phyloP scores from a whole-genome alignment of 2,329 filamentous ascomycete genomes.

The Colletotrichum sansevieriae region DNA sequence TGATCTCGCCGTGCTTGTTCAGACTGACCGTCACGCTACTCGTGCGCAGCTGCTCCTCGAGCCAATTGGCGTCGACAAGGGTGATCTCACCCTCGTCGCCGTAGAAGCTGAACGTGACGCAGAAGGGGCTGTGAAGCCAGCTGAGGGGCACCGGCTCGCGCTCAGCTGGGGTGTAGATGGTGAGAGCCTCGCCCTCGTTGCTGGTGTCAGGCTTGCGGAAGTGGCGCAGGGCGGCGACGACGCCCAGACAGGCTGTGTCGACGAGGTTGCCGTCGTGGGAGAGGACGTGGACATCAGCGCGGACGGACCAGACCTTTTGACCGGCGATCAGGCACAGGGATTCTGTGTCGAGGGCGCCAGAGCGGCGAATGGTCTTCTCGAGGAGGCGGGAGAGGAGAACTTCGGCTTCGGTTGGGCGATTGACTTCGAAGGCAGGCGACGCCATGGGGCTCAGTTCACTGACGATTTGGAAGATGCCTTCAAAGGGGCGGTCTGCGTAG shows the following conservation, averaged over 20 bases:
- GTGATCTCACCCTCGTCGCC: slow-evolving; percentile 78
- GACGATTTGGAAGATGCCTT: slow-evolving; percentile 93
- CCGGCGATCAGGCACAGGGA: slow-evolving; percentile 94
- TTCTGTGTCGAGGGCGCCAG: slow-evolving; percentile 93
- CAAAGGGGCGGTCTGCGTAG: slow-evolving; percentile 89
- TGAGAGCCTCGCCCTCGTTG: slow-evolving; percentile 86
- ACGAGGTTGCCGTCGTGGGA: slow-evolving; percentile 92
- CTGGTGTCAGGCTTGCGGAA: slow-evolving; percentile 92
- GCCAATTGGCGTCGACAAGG: slow-evolving; percentile 77
- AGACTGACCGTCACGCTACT: slow-evolving; percentile 85
- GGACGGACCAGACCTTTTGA: slow-evolving; percentile 90
- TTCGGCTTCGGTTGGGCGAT: slow-evolving; percentile 86
- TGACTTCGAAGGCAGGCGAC: slow-evolving; percentile 89
- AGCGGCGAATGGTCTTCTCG: slow-evolving; percentile 94
- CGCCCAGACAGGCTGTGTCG: slow-evolving; percentile 86
- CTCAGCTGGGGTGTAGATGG: slow-evolving; percentile 86
- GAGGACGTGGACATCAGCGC: slow-evolving; percentile 92
- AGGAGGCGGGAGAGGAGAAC: slow-evolving; percentile 87
- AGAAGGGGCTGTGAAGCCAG: slow-evolving; percentile 92
- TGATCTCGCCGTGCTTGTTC: slow-evolving; percentile 91
- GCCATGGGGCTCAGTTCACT: slow-evolving; percentile 94
- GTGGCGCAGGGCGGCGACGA: slow-evolving; percentile 89
- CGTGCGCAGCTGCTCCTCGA: slow-evolving; percentile 82
- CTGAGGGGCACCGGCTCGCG: slow-evolving; percentile 90
- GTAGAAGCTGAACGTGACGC: slow-evolving; percentile 90